Evolutionary conservation across 805 yeast genomes (phyloP).

Genomic region (Cyberlindnera xylosilytica): DNA sequence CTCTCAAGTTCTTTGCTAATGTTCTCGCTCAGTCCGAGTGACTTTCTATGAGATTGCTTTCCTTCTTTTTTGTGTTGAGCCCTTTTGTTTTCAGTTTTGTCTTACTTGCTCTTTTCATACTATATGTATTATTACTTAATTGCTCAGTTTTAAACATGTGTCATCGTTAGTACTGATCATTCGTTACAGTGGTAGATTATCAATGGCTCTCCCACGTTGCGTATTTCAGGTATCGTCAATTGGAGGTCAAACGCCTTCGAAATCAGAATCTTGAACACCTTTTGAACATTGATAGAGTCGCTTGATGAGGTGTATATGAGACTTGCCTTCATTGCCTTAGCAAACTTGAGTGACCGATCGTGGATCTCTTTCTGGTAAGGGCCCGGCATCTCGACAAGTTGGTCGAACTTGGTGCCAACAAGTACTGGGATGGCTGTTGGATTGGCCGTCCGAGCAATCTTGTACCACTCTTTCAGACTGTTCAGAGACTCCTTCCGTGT

Average conservation of each 20-base stretch:
- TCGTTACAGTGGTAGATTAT: conserved; percentile 33
- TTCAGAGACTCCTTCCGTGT: conserved; percentile 82
- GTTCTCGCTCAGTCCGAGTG: conserved; percentile 3
- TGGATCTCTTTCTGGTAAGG: conserved; percentile 85
- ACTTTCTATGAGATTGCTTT: not conserved
- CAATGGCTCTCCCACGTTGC: conserved; percentile 87
- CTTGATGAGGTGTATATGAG: conserved; percentile 87
- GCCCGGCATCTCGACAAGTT: conserved; percentile 72
- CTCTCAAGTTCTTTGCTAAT: conserved; percentile 28
- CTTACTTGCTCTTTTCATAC: not conserved
- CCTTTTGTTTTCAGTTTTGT: not conserved
- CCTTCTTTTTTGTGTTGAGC: not conserved
- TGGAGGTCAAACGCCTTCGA: conserved; percentile 88
- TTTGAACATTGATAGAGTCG: conserved; percentile 89
- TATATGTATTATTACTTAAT: not conserved
- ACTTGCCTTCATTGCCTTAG: conserved; percentile 82
- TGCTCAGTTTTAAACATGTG: too few relatives aligned
- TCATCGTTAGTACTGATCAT: not conserved
- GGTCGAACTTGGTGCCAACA: conserved; percentile 91
- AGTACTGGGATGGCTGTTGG: conserved; percentile 86
- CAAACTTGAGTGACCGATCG: conserved; percentile 76
- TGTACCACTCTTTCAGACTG: conserved; percentile 92
- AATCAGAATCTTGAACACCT: conserved; percentile 85
- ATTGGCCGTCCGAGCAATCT: conserved; percentile 87
- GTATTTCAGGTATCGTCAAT: conserved; percentile 72